These are phyloP conservation scores for Brettanomyces nanus DNA, from an alignment of 805 yeast species.

Conservation along the genomic window DNA sequence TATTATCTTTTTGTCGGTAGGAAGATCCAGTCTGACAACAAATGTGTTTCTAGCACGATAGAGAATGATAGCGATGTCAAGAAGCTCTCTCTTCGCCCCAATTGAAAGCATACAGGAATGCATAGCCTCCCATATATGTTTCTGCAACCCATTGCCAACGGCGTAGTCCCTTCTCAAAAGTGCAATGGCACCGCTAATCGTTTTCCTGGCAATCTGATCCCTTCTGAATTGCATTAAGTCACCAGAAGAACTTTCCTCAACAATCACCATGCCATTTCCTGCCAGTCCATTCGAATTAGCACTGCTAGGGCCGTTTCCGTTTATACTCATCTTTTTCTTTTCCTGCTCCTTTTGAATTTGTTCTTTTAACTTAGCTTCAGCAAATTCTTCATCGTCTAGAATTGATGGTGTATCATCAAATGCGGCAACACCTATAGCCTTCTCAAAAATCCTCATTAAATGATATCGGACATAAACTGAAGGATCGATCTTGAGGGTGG, in stretches of 20 bases:
- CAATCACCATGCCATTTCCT: constrained; percentile 36
- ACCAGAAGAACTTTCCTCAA: constrained; percentile 43
- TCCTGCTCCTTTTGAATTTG: constrained; percentile 5
- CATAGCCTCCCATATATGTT: constrained; percentile 60
- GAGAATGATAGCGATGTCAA: constrained; percentile 58
- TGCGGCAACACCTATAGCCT: constrained; percentile 59
- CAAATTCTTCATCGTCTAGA: constrained; percentile 60
- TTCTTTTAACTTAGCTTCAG: constrained; percentile 5
- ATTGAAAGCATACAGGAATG: constrained; percentile 55
- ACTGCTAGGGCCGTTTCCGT: constrained; percentile 6
- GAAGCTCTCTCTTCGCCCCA: constrained; percentile 50
- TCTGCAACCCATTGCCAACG: constrained; percentile 48
- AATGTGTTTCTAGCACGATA: constrained; percentile 54
- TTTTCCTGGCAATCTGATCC: constrained; percentile 57
- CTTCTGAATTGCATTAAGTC: constrained; percentile 43
- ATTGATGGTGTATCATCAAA: constrained; percentile 49
- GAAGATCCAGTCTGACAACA: constrained; percentile 55
- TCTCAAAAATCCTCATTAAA: constrained; percentile 38
- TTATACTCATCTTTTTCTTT: constrained; percentile 5
- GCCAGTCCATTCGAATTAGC: constrained; percentile 5
- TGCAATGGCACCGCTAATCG: constrained; percentile 59
- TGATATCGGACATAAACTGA: constrained; percentile 44
- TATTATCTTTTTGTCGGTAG: constrained; percentile 58
- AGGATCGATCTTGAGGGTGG: constrained; percentile 46
- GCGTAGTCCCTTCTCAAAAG: constrained; percentile 52